A percentile compares a stretch with the other conserved stretches of the same genome.
Evolutionary conservation across 2,329 filamentous ascomycete species (phyloP).

Genomic region (Dryadomyces quercivorus): DNA sequence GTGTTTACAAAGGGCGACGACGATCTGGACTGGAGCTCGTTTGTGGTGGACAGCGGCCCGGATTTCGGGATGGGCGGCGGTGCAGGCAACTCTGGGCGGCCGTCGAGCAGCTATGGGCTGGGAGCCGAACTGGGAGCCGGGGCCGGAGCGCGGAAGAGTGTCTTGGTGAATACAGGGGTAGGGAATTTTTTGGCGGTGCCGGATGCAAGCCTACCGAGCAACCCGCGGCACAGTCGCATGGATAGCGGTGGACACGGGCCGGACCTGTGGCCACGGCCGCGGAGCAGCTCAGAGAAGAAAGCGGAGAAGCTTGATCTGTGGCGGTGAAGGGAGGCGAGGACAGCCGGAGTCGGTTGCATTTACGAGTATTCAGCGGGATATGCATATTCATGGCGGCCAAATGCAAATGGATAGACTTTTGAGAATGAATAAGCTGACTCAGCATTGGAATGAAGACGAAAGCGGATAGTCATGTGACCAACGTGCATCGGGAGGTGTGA

Average conservation of each 20-base stretch:
- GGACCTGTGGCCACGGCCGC: conserved; percentile 30
- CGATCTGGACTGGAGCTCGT: conserved; percentile 46
- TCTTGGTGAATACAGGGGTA: conserved; percentile 38
- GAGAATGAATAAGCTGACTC: too few species aligned
- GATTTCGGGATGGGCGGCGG: conserved; percentile 14
- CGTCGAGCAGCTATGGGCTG: conserved; percentile 45
- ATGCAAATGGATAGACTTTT: too few species aligned
- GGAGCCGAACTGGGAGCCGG: conserved; percentile 40
- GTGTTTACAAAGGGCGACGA: conserved; percentile 49
- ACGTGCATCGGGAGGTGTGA: too few species aligned
- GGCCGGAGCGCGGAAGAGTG: conserved; percentile 36
- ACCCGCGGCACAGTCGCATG: conserved; percentile 2
- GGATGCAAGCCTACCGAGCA: conserved; percentile 12
- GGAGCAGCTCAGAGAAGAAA: conserved; percentile 29
- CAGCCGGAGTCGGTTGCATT: too few species aligned
- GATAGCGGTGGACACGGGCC: conserved; percentile 12
- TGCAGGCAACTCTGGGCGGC: conserved; percentile 22
- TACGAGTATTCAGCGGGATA: too few species aligned
- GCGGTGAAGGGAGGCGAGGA: conserved; percentile 24
- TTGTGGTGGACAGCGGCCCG: conserved; percentile 28
- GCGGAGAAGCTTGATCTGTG: conserved; percentile 29
- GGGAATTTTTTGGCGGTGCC: conserved; percentile 43
- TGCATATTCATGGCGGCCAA: too few species aligned
- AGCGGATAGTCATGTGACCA: too few species aligned
- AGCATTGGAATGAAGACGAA: too few species aligned